Conservation (phyloP, 495 filamentous ascomycete genomes). For the Corynascus novoguineensis region DNA sequence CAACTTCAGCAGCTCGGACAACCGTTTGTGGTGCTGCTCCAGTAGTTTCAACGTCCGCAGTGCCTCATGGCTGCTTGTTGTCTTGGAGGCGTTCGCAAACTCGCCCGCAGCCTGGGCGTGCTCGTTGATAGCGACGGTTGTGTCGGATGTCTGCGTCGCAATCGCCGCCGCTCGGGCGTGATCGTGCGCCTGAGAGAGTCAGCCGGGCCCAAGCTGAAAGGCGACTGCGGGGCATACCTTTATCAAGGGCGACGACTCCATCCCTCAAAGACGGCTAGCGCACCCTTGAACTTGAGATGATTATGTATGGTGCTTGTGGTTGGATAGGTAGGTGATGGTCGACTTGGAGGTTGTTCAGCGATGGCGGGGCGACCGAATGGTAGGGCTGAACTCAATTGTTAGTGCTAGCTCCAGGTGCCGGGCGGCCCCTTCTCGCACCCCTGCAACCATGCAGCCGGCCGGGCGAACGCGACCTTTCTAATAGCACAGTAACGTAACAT, state of each 20-base stretch:
- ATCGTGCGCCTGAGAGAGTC: conserved; percentile 65
- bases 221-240: conserved; percentile 30
- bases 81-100: conserved; percentile 74
- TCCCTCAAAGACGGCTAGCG: conserved; percentile 12
- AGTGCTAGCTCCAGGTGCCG: background rate
- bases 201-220: conserved; percentile 14
- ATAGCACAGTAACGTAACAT: too few relatives aligned
- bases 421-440: background rate
- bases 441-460: background rate
- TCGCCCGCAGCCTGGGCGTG: conserved; percentile 86
- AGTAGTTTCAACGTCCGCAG: conserved; percentile 76
- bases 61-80: conserved; percentile 74
- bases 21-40: conserved; percentile 75
- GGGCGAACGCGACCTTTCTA: too few relatives aligned
- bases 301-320: background rate
- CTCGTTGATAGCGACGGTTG: conserved; percentile 73
- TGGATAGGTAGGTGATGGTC: background rate
- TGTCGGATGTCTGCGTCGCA: conserved; percentile 67
- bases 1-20: conserved; percentile 71
- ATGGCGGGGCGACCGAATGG: background rate
- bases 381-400: conserved; percentile 1
- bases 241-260: conserved; percentile 43
- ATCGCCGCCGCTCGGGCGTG: conserved; percentile 77
- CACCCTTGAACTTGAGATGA: background rate
- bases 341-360: background rate